These are phyloP conservation scores for Fusarium mangiferae DNA, from an alignment of 2,329 filamentous ascomycete genomes.

Conservation along the genomic window DNA sequence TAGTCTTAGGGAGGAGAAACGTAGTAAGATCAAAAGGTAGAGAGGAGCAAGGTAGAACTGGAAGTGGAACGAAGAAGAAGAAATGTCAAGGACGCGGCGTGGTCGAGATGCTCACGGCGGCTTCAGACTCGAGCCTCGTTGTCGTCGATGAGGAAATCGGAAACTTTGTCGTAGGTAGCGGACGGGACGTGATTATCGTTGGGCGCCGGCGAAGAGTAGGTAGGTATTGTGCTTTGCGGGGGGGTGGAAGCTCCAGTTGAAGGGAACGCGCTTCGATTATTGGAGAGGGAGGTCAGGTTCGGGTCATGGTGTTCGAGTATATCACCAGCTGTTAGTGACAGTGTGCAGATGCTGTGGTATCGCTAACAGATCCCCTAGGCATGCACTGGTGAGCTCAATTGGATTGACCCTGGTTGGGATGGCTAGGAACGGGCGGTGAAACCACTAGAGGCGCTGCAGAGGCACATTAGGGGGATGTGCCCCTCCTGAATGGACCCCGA, in stretches of 20 bases:
- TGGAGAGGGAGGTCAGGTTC: constrained; percentile 34
- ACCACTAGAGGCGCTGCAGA: constrained; percentile 26
- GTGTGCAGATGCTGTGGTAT: neutral
- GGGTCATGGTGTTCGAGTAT: neutral
- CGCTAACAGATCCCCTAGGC: constrained; percentile 16
- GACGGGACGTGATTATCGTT: constrained; percentile 31
- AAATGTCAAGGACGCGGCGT: constrained; percentile 35
- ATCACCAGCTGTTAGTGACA: constrained; percentile 25
- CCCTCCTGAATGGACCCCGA: constrained; percentile 30
- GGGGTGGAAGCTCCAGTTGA: constrained; percentile 38
- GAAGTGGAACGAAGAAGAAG: constrained; percentile 2
- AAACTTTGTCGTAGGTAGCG: constrained; percentile 33
- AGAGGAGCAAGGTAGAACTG: neutral
- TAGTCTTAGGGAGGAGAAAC: constrained; percentile 14
- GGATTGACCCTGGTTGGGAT: constrained; percentile 20
- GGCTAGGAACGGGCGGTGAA: constrained; percentile 35
- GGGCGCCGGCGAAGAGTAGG: constrained; percentile 36
- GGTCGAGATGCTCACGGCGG: constrained; percentile 37
- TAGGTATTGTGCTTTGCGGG: constrained; percentile 45
- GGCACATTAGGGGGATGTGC: constrained; percentile 31
- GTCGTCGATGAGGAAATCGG: constrained; percentile 38
- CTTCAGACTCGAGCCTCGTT: constrained; percentile 39
- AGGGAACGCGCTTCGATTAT: constrained; percentile 37
- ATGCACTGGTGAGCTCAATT: constrained; percentile 9
- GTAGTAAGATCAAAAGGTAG: constrained; percentile 16